These are phyloP conservation scores for Chlorella sp. DNA, from an alignment of 139 green algal genomes.

Conservation along the genomic window DNA sequence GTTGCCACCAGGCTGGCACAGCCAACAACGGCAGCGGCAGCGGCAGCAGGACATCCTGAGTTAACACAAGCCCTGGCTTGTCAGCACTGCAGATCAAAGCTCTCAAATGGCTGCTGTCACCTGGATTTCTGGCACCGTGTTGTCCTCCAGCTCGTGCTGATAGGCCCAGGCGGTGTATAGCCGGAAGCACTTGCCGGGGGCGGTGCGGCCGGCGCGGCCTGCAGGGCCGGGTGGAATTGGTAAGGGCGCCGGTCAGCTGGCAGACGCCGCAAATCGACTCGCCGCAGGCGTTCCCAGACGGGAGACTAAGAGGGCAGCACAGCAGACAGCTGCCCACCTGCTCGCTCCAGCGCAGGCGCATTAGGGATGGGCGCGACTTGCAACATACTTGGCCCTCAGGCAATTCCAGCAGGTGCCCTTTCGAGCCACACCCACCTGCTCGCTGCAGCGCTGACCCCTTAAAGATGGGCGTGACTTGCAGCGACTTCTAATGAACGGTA, in stretches of 20 bases:
- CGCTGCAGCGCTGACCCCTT: slow-evolving; percentile 92
- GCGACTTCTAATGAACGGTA: too few species aligned
- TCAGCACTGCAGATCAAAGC: slow-evolving; percentile 57
- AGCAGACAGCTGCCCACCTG: too few species aligned
- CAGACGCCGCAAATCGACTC: too few species aligned
- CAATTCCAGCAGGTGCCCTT: too few species aligned
- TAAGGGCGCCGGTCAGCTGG: too few species aligned
- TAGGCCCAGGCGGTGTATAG: slow-evolving; percentile 97
- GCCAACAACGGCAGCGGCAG: too few species aligned
- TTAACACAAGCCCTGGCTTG: slow-evolving; percentile 96
- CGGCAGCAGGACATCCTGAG: too few species aligned
- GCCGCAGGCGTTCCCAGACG: too few species aligned
- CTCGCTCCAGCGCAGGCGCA: slow-evolving; percentile 88
- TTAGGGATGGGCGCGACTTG: slow-evolving; percentile 90
- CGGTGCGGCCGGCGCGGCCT: slow-evolving; percentile 85
- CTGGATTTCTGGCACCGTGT: slow-evolving; percentile 75
- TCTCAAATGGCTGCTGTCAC: not conserved
- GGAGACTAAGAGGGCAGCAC: too few species aligned
- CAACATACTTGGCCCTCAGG: too few species aligned
- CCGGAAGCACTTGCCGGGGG: slow-evolving; percentile 95
- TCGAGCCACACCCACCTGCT: slow-evolving; percentile 56
- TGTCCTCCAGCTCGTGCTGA: slow-evolving; percentile 97
- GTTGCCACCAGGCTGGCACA: not conserved
- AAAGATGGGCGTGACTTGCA: slow-evolving; percentile 86
- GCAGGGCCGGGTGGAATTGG: too few species aligned